Percentiles rank a stretch among this genome's conserved stretches.
Evolutionary conservation across 139 green algal genomes (phyloP).

Genomic region (Chlamydomonas sp.): DNA sequence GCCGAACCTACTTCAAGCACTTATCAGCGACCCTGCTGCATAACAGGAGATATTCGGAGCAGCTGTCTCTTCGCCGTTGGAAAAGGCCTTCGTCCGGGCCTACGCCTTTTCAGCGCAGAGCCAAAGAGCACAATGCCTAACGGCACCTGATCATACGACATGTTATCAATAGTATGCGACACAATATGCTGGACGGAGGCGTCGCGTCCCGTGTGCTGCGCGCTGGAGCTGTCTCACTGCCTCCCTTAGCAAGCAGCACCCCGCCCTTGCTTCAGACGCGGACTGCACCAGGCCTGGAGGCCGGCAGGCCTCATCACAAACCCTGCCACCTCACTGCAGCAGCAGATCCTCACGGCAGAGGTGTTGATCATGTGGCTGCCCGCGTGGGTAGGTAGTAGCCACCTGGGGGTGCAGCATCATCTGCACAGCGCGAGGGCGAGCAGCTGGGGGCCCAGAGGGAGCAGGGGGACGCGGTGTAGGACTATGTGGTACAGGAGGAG

Average conservation of each 20-base stretch:
- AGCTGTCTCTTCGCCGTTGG: too few relatives aligned
- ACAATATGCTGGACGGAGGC: conserved; percentile 82
- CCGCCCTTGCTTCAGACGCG: not conserved
- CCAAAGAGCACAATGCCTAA: too few relatives aligned
- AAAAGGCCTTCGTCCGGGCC: too few relatives aligned
- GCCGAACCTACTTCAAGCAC: too few relatives aligned
- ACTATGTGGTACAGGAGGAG: too few relatives aligned
- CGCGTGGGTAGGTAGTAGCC: not conserved
- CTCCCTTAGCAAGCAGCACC: conserved; percentile 7
- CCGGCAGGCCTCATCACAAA: conserved; percentile 46
- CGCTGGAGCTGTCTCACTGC: conserved; percentile 74
- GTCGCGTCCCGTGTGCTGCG: conserved; percentile 84
- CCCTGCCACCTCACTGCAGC: conserved; percentile 50
- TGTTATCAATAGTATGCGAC: conserved; percentile 15
- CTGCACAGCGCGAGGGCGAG: conserved; percentile 29
- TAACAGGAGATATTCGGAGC: too few relatives aligned
- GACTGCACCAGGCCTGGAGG: not conserved
- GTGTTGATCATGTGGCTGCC: conserved; percentile 5
- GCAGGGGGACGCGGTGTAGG: too few relatives aligned
- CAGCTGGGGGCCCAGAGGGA: too few relatives aligned
- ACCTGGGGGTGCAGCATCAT: conserved; percentile 21
- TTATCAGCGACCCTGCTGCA: too few relatives aligned
- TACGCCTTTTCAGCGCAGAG: too few relatives aligned
- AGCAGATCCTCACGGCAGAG: too few relatives aligned
- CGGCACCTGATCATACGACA: too few relatives aligned